Base-by-base conservation (phyloP, 805 yeast genomes). In the Zygoascus ofunaensis region DNA sequence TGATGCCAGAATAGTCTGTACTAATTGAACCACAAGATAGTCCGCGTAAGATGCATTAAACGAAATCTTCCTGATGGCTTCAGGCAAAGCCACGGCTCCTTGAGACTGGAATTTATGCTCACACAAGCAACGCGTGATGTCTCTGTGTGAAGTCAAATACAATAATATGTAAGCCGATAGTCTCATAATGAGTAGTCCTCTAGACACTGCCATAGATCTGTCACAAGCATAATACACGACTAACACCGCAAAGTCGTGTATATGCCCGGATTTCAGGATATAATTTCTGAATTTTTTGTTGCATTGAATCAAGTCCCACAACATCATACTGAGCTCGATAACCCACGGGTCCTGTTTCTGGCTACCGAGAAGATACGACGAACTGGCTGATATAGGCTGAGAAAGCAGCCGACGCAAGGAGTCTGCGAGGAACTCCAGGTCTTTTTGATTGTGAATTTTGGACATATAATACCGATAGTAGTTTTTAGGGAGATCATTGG, bases 241-340 rank as follows among this genome's bases (percentile, higher is more conserved):
- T 2, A 73, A 61, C 0, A 82, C 64, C 36, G 75, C 59, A 34
- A 83, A 59, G 51, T 80, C 81, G 24, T 72, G 66, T 2, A 79
- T 73, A 49, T 70, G 69, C 37, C 70, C 66, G 12, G 70, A 68
- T 2, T 71, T 61, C 24, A 77, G 62, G 41, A 69, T 44, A 37
- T 54, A 58, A 19, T 48, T 49, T 17, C 55, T 48, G 40, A 63
- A 61, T 21, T 61, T 62, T 47, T 68, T 69, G 62, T 90, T 90
- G 53, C 87, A 79, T 56, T 85, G 90, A 28, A 76, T 63, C 36
- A 87, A 63, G 54, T 84, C 94, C 84, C 94, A 85, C 14, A 83
- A 52, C 5, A 89, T 57, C 57, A 82, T 70, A 4, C 77, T 61
- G n/a, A 74, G 57, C 55, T 82, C 89, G 3, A 70, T 63, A 2